Base-by-base conservation (phyloP, 2,329 filamentous ascomycete species). In the Hypocreales sp. region DNA sequence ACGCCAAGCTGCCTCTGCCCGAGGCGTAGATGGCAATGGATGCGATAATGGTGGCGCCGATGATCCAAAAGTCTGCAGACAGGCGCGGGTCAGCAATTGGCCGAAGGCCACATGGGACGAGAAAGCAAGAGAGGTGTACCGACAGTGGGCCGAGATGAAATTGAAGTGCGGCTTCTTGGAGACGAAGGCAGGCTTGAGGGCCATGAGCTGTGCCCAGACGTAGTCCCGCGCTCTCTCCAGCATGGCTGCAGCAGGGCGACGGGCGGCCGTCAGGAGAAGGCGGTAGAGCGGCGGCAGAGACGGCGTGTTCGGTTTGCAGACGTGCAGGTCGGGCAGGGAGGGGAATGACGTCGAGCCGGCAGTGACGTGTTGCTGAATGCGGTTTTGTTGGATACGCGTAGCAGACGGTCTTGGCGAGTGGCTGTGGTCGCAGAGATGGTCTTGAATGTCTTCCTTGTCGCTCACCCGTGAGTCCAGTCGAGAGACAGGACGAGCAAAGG, bases 111-210 rank as follows among this genome's bases (percentile, higher is more conserved):
- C n/a, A n/a, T n/a, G n/a, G n/a, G 17, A 15, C 20, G 21, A 9
- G 21, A 14, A 26, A 21, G 17, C 29, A 29, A n/a, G 11, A 15
- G 27, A 22, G 12, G 7, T 15, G 8, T 27, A 60, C 71, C 51
- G 55, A 81, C 78, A 92, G 45, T 92, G 82, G 11, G 72, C 61
- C 2, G 75, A 74, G 34, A 90, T 84, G 48, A 87, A 92, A 55
- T 81, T 84, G 53, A 86, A 77, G 39, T 74, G 70, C 11, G 72
- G 76, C 40, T 67, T 62, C 42, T 63, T 69, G 28, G 64, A 63
- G 16, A 72, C 40, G 35, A 75, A 71, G 11, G 65, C 57, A 4
- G 67, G 69, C 42, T 65, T 68, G 35, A 68, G 41, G 31, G 56
- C 48, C 47, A 53, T 56, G 34, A 69, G 31, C 40, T 64, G 56